These are phyloP conservation scores for Syncephalastrum racemosum DNA, from an alignment of 371 early-diverging fungal species.

Conservation along the genomic window DNA sequence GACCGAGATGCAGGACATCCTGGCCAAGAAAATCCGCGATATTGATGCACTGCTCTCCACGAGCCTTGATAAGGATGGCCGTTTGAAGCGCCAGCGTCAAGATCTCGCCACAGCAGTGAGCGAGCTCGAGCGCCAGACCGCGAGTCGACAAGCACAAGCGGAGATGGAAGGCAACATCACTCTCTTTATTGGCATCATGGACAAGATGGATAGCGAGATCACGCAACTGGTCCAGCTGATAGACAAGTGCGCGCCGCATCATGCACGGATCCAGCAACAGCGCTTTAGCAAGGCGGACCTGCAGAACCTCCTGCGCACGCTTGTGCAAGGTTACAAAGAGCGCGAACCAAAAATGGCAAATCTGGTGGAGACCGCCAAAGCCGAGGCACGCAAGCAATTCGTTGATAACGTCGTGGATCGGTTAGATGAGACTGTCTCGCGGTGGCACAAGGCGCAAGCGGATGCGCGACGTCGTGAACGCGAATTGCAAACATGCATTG, in stretches of 20 bases:
- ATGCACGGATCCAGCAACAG: constrained; percentile 34
- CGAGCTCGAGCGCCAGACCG: constrained; percentile 33
- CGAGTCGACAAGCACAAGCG: constrained; percentile 38
- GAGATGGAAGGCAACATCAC: constrained; percentile 44
- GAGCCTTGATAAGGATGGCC: constrained; percentile 27
- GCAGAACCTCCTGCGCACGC: constrained; percentile 40
- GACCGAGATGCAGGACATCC: constrained; percentile 31
- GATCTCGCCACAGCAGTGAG: constrained; percentile 28
- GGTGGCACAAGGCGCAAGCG: constrained; percentile 39
- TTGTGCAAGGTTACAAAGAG: constrained; percentile 30
- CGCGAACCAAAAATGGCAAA: constrained; percentile 27
- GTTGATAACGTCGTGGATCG: constrained; percentile 47
- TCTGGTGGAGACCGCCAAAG: constrained; percentile 27
- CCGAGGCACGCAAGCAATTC: constrained; percentile 42
- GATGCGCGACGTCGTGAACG: constrained; percentile 31
- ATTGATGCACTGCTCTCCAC: constrained; percentile 28
- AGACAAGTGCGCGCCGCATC: constrained; percentile 33
- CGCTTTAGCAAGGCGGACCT: constrained; percentile 48
- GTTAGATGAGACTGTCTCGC: constrained; percentile 42
- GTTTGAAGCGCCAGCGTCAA: constrained; percentile 33
- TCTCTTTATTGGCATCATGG: constrained; percentile 42
- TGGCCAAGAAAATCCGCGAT: constrained; percentile 29
- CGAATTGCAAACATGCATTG: constrained; percentile 41
- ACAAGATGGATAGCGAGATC: constrained; percentile 43
- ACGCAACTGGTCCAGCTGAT: constrained; percentile 24